Conservation (phyloP, 1,139 yeast genomes). For the Taiozyma onychis region DNA sequence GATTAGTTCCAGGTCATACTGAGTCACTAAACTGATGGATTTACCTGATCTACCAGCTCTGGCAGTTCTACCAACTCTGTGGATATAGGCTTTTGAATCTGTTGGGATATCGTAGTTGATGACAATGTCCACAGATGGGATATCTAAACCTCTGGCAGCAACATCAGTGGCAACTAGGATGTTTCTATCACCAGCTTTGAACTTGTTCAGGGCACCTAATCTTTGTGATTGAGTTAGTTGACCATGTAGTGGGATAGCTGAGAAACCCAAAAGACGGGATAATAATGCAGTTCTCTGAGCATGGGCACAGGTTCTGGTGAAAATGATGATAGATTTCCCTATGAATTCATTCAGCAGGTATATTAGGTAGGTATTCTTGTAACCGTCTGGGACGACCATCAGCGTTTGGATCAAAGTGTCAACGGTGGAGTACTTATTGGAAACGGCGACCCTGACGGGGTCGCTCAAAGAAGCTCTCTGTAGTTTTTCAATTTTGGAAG, state of each 20-base stretch:
- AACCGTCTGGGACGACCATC: constrained; percentile 89
- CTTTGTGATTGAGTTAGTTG: constrained; percentile 90
- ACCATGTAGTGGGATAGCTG: constrained; percentile 92
- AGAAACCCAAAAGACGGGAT: constrained; percentile 75
- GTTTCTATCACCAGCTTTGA: constrained; percentile 76
- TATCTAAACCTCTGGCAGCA: constrained; percentile 96
- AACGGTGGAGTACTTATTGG: constrained; percentile 86
- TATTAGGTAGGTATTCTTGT: constrained; percentile 82
- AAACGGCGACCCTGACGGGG: constrained; percentile 90
- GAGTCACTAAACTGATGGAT: constrained; percentile 87
- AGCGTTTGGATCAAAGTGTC: constrained; percentile 85
- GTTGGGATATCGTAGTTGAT: constrained; percentile 94
- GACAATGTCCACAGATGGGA: constrained; percentile 90
- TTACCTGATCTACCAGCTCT: constrained; percentile 96
- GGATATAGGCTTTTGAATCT: constrained; percentile 96
- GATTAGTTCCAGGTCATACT: constrained; percentile 86
- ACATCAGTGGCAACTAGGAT: constrained; percentile 96
- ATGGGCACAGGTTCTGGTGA: constrained; percentile 93
- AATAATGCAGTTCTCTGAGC: constrained; percentile 85
- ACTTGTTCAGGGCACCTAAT: constrained; percentile 87
- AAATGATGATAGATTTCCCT: constrained; percentile 85
- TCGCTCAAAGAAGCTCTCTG: constrained; percentile 87
- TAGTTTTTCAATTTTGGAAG: constrained; percentile 87
- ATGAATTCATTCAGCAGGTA: constrained; percentile 76
- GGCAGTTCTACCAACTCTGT: constrained; percentile 97